Percentiles rank a stretch among this genome's conserved stretches.
Evolutionary conservation across 768 basidiomycete genomes (phyloP).

Genomic region (Leucocoprinus birnbaumii): DNA sequence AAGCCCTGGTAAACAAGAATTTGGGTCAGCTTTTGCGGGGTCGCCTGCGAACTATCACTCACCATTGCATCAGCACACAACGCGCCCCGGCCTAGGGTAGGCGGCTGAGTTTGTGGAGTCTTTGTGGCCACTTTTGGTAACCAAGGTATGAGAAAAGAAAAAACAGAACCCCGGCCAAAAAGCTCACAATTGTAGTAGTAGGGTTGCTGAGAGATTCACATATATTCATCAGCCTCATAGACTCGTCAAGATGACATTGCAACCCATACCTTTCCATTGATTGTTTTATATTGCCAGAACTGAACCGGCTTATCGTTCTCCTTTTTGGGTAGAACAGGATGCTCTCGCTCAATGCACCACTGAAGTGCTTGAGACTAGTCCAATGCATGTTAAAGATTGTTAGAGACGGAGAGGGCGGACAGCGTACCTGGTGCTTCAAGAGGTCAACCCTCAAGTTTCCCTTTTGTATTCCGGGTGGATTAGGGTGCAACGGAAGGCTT

Average conservation of each 20-base stretch:
- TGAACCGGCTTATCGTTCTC: constrained; percentile 76
- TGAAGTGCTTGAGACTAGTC: constrained; percentile 74
- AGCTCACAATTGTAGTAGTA: constrained; percentile 70
- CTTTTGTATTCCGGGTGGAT: constrained; percentile 65
- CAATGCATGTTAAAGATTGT: not conserved
- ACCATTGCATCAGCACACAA: constrained; percentile 91
- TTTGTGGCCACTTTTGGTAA: constrained; percentile 69
- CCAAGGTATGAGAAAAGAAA: not conserved
- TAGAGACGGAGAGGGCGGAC: not conserved
- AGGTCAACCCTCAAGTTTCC: constrained; percentile 72
- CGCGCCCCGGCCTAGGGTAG: constrained; percentile 78
- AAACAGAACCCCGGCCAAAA: not conserved
- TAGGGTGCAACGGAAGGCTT: constrained; percentile 64
- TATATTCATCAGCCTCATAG: no score
- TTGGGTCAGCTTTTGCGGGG: not conserved
- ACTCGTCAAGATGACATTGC: no score
- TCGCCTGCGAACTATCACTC: not conserved
- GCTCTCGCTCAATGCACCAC: constrained; percentile 84
- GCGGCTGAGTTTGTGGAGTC: constrained; percentile 63
- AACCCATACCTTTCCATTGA: constrained; percentile 56
- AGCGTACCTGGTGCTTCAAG: constrained; percentile 73
- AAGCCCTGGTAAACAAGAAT: constrained; percentile 35
- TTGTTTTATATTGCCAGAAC: constrained; percentile 79
- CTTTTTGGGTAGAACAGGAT: constrained; percentile 67
- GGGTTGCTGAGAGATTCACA: constrained; percentile 28